Evolutionary conservation across 805 yeast genomes (phyloP), one percentile per base, ranked within the genome.

Genomic region (Scheffersomyces stipitis): DNA sequence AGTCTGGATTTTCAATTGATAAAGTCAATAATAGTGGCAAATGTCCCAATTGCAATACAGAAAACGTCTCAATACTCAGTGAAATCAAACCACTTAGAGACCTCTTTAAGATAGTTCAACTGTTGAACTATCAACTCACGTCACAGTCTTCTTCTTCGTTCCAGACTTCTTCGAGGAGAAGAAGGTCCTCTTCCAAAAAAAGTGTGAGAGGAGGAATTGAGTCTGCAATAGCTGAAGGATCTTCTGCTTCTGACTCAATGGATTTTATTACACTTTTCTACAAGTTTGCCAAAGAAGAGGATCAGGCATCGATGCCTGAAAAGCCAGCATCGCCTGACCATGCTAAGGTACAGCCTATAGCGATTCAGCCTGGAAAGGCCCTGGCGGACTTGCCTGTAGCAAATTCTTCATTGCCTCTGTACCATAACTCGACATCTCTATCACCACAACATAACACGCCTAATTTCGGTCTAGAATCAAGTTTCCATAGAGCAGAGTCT

Each of bases 241-340:
- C 24, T 7, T 20, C 7, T 10, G 9, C 7, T 7, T 20, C 24
- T 20, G 62, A 56, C 31, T 44, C 54, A 5, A 52, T 54, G 51
- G 71, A 66, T 43, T 45, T 68, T 22, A 42, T 66, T 15, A 56
- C 60, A 5, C 47, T 69, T 15, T 68, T 68, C 44, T 65, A 61
- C 47, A 66, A 66, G 36, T 66, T 51, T 41, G 73, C 73, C 18
- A 63, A 62, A 34, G 73, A 68, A 33, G 69, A 62, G 33, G 46
- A 43, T n/a, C n/a, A n/a, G n/a, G n/a, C n/a, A n/a, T 13, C 13
- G 20, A 28, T 22, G 16, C 24, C 5, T 17, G 42, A 44, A 18
- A 30, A 22, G 16, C 30, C 30, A 27, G 8, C 30, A 7, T 13
- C 16, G 7, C 14, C 15, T 7, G 6, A 27, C 12, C 7, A 27